Percentiles rank a stretch among this genome's conserved stretches.
Evolutionary conservation across 2,329 filamentous ascomycete genomes (phyloP).

Genomic region (Trematosphaeria pertusa): DNA sequence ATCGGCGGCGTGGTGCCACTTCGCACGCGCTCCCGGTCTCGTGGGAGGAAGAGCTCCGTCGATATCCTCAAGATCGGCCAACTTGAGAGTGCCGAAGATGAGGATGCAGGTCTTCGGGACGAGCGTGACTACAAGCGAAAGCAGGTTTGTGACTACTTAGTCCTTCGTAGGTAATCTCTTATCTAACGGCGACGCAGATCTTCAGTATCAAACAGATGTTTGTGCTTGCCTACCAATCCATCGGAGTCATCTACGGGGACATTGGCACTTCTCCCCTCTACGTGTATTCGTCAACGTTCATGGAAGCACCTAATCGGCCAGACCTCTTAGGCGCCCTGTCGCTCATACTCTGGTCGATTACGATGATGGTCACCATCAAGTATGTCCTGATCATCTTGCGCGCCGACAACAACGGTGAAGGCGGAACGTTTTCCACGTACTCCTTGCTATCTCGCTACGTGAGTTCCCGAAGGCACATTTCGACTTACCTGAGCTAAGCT

Average conservation of each 20-base stretch:
- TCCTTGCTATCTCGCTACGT: slow-evolving; percentile 66
- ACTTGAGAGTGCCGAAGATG: slow-evolving; percentile 35
- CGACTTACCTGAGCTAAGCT: not conserved
- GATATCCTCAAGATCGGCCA: slow-evolving; percentile 69
- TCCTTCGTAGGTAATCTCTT: not conserved
- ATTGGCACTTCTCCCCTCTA: slow-evolving; percentile 74
- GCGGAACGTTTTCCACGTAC: slow-evolving; percentile 73
- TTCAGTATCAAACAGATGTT: slow-evolving; percentile 37
- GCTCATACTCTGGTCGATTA: slow-evolving; percentile 73
- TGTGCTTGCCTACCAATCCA: slow-evolving; percentile 64
- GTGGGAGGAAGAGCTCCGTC: slow-evolving; percentile 51
- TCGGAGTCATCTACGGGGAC: slow-evolving; percentile 73
- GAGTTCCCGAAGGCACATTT: slow-evolving; percentile 4
- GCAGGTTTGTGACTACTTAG: slow-evolving; percentile 27
- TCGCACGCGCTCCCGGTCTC: slow-evolving; percentile 26
- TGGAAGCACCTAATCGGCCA: slow-evolving; percentile 55
- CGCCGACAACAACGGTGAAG: slow-evolving; percentile 75
- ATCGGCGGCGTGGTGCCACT: slow-evolving; percentile 36
- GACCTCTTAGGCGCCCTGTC: slow-evolving; percentile 71
- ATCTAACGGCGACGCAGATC: no score
- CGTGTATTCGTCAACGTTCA: slow-evolving; percentile 73
- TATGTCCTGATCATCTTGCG: slow-evolving; percentile 70
- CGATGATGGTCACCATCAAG: slow-evolving; percentile 73
- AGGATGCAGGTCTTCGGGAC: slow-evolving; percentile 41
- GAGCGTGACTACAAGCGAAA: slow-evolving; percentile 39